phyloP scores from a whole-genome alignment of 306 rosid genomes.

The Astragalus glycyphyllos region DNA sequence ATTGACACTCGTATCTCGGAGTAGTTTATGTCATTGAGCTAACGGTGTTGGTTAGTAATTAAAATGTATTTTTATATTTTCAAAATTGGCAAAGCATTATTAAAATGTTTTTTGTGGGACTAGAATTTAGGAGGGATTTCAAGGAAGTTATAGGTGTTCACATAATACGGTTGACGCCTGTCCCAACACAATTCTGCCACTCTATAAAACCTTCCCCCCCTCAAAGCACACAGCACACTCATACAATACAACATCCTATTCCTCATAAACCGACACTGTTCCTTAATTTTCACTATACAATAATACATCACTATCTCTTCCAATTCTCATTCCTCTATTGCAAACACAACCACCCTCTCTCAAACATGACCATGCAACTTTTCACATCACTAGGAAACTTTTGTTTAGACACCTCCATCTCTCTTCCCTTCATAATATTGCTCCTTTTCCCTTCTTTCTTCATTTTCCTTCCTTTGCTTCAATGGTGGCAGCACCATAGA shows the following conservation, averaged over 20 bases:
- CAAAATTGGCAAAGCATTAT: background rate
- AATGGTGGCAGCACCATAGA: slow-evolving; percentile 50
- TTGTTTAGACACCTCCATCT: background rate
- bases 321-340: background rate
- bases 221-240: slow-evolving; percentile 12
- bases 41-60: too few species aligned
- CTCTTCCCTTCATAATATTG: background rate
- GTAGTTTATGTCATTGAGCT: too few species aligned
- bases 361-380: slow-evolving; percentile 51
- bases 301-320: slow-evolving; percentile 21
- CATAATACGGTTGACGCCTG: slow-evolving; percentile 49
- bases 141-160: slow-evolving; percentile 46
- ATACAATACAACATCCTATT: background rate
- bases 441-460: slow-evolving; percentile 33
- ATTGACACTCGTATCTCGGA: too few species aligned
- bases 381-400: slow-evolving; percentile 9
- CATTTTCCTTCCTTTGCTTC: slow-evolving; percentile 50
- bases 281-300: slow-evolving; percentile 17
- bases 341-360: background rate
- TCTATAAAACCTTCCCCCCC: slow-evolving; percentile 44
- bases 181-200: slow-evolving; percentile 47
- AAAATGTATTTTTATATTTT: background rate
- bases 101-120: slow-evolving; percentile 14
- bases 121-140: background rate
- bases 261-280: background rate